A percentile compares a stretch with the other conserved stretches of the same genome.
These are phyloP conservation scores for Ascochyta viciae-villosae DNA, from an alignment of 2,329 filamentous ascomycete genomes.

Conservation along the genomic window DNA sequence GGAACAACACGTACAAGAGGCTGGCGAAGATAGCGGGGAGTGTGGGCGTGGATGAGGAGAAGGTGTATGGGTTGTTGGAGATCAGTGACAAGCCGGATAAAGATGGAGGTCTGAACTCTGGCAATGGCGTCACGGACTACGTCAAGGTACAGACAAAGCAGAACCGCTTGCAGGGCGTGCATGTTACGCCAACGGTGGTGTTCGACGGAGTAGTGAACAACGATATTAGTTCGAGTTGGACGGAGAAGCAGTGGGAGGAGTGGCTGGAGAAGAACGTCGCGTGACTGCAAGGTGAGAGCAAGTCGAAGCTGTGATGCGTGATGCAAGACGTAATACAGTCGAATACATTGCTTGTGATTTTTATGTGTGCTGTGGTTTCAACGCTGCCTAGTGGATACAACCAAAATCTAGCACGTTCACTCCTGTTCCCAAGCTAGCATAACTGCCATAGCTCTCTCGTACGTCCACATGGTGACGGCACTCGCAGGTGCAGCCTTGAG, in stretches of 20 bases:
- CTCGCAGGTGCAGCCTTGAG: slow-evolving; percentile 94
- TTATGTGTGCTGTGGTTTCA: not conserved
- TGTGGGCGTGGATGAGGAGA: slow-evolving; percentile 74
- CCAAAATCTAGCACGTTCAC: not conserved
- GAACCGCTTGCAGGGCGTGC: slow-evolving; percentile 78
- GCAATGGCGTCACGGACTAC: slow-evolving; percentile 84
- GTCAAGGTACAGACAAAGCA: slow-evolving; percentile 85
- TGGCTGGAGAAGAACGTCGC: slow-evolving; percentile 74
- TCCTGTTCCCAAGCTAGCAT: slow-evolving; percentile 53
- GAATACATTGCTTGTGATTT: not conserved
- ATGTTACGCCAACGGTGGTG: slow-evolving; percentile 89
- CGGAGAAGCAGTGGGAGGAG: slow-evolving; percentile 52
- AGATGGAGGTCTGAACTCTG: slow-evolving; percentile 75
- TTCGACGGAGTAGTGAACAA: slow-evolving; percentile 85
- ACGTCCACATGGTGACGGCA: slow-evolving; percentile 94
- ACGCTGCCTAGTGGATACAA: not conserved
- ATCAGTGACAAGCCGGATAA: slow-evolving; percentile 71
- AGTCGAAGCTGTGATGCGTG: slow-evolving; percentile 3
- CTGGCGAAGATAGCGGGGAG: slow-evolving; percentile 74
- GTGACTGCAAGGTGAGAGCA: slow-evolving; percentile 47
- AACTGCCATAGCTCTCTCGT: slow-evolving; percentile 75
- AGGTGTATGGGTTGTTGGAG: slow-evolving; percentile 72
- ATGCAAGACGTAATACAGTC: not conserved
- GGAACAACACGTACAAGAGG: slow-evolving; percentile 83
- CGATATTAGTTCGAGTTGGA: slow-evolving; percentile 81